phyloP scores from a whole-genome alignment of 2,329 filamentous ascomycete species.

The Colletotrichum acutatum region DNA sequence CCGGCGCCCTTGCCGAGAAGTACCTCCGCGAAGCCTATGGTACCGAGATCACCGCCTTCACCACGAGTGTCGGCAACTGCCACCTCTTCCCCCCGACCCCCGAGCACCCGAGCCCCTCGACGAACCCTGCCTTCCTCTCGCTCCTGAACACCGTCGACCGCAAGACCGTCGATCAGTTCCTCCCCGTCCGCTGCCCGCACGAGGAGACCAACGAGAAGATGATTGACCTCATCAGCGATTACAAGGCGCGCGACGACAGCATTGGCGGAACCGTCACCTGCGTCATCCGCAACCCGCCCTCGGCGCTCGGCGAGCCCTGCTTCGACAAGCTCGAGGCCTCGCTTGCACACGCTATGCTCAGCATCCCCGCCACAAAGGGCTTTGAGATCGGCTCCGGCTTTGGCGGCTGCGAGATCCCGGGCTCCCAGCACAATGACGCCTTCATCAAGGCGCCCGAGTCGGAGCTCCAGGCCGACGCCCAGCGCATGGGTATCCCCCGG shows the following conservation, averaged over 20 bases:
- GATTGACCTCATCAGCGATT: constrained; percentile 81
- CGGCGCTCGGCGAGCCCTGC: constrained; percentile 89
- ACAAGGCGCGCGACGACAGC: constrained; percentile 83
- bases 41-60: constrained; percentile 92
- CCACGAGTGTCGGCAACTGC: constrained; percentile 83
- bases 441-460: constrained; percentile 71
- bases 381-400: constrained; percentile 98
- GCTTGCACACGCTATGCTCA: constrained; percentile 93
- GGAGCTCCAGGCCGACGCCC: constrained; percentile 45
- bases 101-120: constrained; percentile 74
- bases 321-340: constrained; percentile 96
- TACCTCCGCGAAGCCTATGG: constrained; percentile 84
- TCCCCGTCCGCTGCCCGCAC: constrained; percentile 90
- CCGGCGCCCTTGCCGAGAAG: constrained; percentile 93
- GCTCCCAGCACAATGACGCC: constrained; percentile 91
- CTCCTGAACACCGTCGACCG: constrained; percentile 80
- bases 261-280: constrained; percentile 97
- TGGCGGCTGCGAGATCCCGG: constrained; percentile 84
- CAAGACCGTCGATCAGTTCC: constrained; percentile 80
- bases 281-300: constrained; percentile 86
- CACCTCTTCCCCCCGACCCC: constrained; percentile 80
- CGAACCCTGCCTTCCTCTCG: constrained; percentile 82
- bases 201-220: constrained; percentile 73
- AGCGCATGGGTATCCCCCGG: constrained; percentile 56
- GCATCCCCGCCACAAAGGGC: constrained; percentile 93